Conservation (phyloP, 371 early-diverging fungal genomes). For the Mucor circinelloides region DNA sequence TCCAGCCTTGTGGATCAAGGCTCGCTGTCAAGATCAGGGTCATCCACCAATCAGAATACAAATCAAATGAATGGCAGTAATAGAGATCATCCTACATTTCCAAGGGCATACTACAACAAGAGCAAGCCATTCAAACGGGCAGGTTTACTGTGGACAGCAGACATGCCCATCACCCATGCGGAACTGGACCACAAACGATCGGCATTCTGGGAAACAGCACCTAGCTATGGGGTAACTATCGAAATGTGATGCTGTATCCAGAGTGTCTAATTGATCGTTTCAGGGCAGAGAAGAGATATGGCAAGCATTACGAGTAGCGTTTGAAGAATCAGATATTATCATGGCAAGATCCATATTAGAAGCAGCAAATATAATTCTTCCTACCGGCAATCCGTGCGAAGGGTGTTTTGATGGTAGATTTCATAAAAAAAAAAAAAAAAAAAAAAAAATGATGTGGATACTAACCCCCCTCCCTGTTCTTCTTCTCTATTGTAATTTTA, state of each 20-base stretch:
- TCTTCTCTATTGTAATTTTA: background rate
- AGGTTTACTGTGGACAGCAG: constrained; percentile 44
- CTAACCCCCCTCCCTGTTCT: background rate
- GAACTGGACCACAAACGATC: constrained; percentile 56
- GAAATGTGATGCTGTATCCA: background rate
- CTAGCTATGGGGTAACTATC: constrained; percentile 60
- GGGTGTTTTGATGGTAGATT: constrained; percentile 72
- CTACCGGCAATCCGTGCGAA: constrained; percentile 67
- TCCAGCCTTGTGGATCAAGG: constrained; percentile 25
- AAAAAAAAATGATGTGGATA: background rate
- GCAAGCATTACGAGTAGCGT: constrained; percentile 66
- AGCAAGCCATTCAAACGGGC: constrained; percentile 43
- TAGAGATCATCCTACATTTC: background rate
- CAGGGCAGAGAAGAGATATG: constrained; percentile 73
- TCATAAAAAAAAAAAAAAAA: background rate
- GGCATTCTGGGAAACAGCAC: constrained; percentile 79
- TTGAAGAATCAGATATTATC: constrained; percentile 44
- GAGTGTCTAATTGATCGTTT: background rate
- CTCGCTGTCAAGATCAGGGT: background rate
- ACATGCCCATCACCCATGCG: constrained; percentile 45
- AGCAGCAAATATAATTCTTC: constrained; percentile 65
- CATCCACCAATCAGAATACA: background rate
- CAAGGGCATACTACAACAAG: background rate
- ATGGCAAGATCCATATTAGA: constrained; percentile 68
- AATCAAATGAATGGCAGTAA: constrained; percentile 6